Percentiles rank a stretch among this genome's conserved stretches.
Conservation (phyloP, 345 rosid genomes). For the Noccaea bulbosa region DNA sequence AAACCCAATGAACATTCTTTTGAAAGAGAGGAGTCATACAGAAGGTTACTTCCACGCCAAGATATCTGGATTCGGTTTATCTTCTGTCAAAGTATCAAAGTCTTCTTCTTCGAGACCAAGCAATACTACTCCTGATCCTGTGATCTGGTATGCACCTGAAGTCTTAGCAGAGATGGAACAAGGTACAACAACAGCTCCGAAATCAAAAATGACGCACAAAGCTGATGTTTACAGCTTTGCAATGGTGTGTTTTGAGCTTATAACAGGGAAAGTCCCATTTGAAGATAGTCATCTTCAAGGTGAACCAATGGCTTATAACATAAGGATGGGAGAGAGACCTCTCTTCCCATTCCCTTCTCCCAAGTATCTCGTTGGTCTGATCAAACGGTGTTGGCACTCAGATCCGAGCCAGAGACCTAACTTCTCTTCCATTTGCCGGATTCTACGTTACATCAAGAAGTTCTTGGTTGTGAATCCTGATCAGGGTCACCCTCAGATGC, state of each 20-base stretch:
- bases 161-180: slow-evolving; percentile 63
- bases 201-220: slow-evolving; percentile 61
- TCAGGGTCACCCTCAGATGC: slow-evolving; percentile 60
- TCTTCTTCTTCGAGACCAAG: slow-evolving; percentile 43
- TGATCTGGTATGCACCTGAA: slow-evolving; percentile 88
- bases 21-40: slow-evolving; percentile 60
- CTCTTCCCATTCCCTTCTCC: slow-evolving; percentile 75
- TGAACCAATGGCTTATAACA: slow-evolving; percentile 65
- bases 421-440: slow-evolving; percentile 76
- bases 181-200: slow-evolving; percentile 22
- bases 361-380: slow-evolving; percentile 70
- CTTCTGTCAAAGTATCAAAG: slow-evolving; percentile 41
- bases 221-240: slow-evolving; percentile 94
- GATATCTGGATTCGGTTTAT: slow-evolving; percentile 67
- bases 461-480: slow-evolving; percentile 70
- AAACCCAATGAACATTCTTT: slow-evolving; percentile 64
- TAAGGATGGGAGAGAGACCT: slow-evolving; percentile 87
- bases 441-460: slow-evolving; percentile 81
- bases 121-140: slow-evolving; percentile 40
- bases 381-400: slow-evolving; percentile 80
- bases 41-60: slow-evolving; percentile 84
- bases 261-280: slow-evolving; percentile 85
- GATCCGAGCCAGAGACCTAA: slow-evolving; percentile 69
- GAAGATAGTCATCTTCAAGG: slow-evolving; percentile 93
- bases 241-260: slow-evolving; percentile 81